Conservation (phyloP, 192 early-diverging fungal species). For the Phlyctochytrium bullatum region DNA sequence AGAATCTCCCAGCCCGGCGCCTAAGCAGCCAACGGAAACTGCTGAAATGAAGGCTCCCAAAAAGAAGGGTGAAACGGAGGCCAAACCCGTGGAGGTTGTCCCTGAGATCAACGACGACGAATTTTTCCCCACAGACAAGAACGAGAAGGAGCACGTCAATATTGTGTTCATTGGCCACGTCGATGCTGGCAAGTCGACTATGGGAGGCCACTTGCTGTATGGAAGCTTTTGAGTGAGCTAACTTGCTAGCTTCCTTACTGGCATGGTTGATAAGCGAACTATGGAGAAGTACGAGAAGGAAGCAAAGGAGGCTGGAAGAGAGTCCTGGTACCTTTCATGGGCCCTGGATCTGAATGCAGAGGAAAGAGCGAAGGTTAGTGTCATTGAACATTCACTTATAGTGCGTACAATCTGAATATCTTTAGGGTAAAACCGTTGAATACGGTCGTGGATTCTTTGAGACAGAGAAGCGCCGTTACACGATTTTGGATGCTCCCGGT, state of each 20-base stretch:
- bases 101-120: constrained; percentile 48
- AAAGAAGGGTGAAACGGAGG: constrained; percentile 4
- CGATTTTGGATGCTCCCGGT: constrained; percentile 97
- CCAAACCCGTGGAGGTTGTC: not conserved
- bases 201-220: constrained; percentile 95
- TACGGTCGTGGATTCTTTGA: constrained; percentile 98
- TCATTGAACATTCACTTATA: not conserved
- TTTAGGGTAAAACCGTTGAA: constrained; percentile 94
- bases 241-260: constrained; percentile 72
- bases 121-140: constrained; percentile 7
- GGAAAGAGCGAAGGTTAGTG: constrained; percentile 91
- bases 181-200: constrained; percentile 93
- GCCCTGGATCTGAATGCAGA: constrained; percentile 95
- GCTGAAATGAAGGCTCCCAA: not conserved
- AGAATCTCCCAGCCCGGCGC: not conserved
- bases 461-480: constrained; percentile 91
- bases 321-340: constrained; percentile 99
- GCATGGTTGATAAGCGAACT: constrained; percentile 99
- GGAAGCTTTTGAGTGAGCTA: constrained; percentile 9
- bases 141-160: constrained; percentile 89
- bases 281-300: constrained; percentile 99
- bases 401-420: not conserved
- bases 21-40: constrained; percentile 3
- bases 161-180: constrained; percentile 99
- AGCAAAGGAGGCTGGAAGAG: constrained; percentile 94